phyloP scores from a whole-genome alignment of 257 asterid species.

The Datura wrightii region DNA sequence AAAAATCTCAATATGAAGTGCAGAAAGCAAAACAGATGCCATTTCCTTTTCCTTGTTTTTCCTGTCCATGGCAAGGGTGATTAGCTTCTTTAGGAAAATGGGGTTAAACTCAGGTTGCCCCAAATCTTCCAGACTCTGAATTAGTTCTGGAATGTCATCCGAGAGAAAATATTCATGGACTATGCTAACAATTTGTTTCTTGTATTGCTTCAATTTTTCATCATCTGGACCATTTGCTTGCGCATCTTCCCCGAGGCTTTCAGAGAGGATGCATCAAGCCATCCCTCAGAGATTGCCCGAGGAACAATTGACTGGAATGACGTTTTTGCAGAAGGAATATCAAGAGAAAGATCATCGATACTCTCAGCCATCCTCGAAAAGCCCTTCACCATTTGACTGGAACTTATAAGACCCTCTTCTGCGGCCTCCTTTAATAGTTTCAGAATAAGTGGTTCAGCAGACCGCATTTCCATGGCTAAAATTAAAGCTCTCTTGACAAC shows the following conservation, averaged over 20 bases:
- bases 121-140: constrained; percentile 79
- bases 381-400: constrained; percentile 94
- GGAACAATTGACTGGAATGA: constrained; percentile 64
- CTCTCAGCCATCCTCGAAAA: constrained; percentile 83
- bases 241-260: constrained; percentile 58
- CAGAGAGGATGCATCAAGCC: constrained; percentile 79
- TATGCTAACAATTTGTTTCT: constrained; percentile 73
- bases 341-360: constrained; percentile 95
- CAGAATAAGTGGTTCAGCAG: constrained; percentile 67
- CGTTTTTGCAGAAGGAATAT: constrained; percentile 84
- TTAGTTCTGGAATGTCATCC: constrained; percentile 92
- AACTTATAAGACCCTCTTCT: constrained; percentile 92
- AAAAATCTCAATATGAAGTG: constrained; percentile 85
- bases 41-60: constrained; percentile 95
- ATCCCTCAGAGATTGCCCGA: constrained; percentile 83
- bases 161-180: constrained; percentile 95
- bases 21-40: constrained; percentile 94
- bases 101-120: constrained; percentile 76
- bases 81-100: constrained; percentile 78
- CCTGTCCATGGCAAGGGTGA: constrained; percentile 91
- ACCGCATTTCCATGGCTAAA: constrained; percentile 77
- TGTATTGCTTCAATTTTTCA: constrained; percentile 72
- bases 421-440: constrained; percentile 85
- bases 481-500: constrained; percentile 92
- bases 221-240: constrained; percentile 50